Evolutionary conservation across 371 early-diverging fungal genomes (phyloP).

Genomic region (Mucor piriformis): DNA sequence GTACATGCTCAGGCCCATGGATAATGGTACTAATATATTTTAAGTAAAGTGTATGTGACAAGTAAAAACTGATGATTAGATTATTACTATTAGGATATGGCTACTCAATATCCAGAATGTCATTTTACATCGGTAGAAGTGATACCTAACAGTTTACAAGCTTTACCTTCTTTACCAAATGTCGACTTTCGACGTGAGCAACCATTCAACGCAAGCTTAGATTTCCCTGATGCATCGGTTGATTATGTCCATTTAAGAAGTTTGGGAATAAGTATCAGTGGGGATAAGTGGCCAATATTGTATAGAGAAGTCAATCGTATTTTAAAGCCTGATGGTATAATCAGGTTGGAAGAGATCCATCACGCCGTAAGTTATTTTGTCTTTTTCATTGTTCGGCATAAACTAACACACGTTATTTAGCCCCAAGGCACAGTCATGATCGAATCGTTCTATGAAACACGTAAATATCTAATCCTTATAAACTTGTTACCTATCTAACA

Average conservation of each 20-base stretch:
- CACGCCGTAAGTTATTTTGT: slow-evolving; percentile 27
- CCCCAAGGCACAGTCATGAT: slow-evolving; percentile 40
- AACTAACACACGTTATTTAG: too few species aligned
- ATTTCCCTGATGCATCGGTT: slow-evolving; percentile 23
- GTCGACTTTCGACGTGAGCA: slow-evolving; percentile 14
- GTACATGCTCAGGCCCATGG: slow-evolving; percentile 24
- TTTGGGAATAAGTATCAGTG: slow-evolving; percentile 16
- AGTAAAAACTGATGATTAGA: background rate
- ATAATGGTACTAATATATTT: slow-evolving; percentile 18
- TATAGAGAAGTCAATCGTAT: slow-evolving; percentile 31
- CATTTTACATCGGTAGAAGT: slow-evolving; percentile 31
- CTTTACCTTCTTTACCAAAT: slow-evolving; percentile 31
- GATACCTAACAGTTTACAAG: slow-evolving; percentile 13
- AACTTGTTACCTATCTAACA: background rate
- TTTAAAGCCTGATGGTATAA: slow-evolving; percentile 41
- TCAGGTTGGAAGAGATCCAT: slow-evolving; percentile 39
- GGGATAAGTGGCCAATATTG: slow-evolving; percentile 14
- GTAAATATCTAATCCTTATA: slow-evolving; percentile 21
- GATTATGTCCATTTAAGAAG: slow-evolving; percentile 38
- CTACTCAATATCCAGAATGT: slow-evolving; percentile 39
- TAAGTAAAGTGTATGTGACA: background rate
- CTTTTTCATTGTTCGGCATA: background rate
- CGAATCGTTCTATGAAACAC: slow-evolving; percentile 44
- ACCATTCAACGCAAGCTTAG: background rate
- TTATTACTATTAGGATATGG: slow-evolving; percentile 36